Evolutionary conservation across 83 land plant species (phyloP), one percentile per base, ranked within the genome.

Genomic region (Picea engelmannii): DNA sequence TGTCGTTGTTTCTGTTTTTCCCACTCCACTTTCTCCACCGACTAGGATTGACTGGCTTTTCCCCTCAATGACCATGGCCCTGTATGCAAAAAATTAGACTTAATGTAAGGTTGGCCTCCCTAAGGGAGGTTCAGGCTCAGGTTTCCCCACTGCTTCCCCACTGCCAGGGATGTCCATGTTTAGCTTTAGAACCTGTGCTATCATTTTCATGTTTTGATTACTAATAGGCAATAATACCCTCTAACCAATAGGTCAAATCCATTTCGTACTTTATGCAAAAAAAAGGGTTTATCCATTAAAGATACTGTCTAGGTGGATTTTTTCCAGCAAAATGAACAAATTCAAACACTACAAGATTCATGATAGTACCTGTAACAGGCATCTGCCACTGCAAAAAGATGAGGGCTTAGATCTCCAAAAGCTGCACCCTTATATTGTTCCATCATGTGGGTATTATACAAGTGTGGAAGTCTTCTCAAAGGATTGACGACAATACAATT

Each of bases 11-110:
- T 97, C 99, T 67, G 98, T 97, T 87, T 97, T 97, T 61, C 99
- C 99, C 27, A 95, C 99, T 74, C 98, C 99, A 89, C 99, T 96
- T 87, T 96, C 99, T 61, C 98, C 96, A 84, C 96, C 95, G 47
- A 97, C 98, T 78, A 97, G 85, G 82, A 97, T 95, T 66, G 99
- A 89, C 81, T 97, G 99, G 81, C 94, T 95, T 59, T 87, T 88
- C 10, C 92, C 93, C 65, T 97, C 96, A 80, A 85, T 27, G 31
- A 27, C 31, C 31, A 27, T 27, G 31, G 31, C 31, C 31, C 31
- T 27, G 31, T 27, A 27, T 27, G 31, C 31, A 27, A 27, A 27
- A 27, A 27, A 27, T 27, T 27, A 27, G 31, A 27, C 31, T 27
- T 27, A 27, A 27, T 27, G 31, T 27, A 27, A 27, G 31, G 31